Evolutionary conservation across 192 early-diverging fungal genomes (phyloP).

Genomic region (Entomortierella lignicola): DNA sequence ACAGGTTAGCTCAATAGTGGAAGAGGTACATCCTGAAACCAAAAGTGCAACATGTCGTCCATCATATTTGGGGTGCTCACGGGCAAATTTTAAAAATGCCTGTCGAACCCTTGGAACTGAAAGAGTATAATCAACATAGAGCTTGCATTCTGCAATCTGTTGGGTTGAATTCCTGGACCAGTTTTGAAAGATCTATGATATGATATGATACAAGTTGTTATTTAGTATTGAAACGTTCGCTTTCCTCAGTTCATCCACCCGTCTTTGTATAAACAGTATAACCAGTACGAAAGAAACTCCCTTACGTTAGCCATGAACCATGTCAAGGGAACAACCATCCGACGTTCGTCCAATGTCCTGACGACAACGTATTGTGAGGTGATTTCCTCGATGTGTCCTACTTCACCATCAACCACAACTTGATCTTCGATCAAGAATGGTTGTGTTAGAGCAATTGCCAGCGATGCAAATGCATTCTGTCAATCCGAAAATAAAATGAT

Average conservation of each 20-base stretch:
- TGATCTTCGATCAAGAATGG: constrained; percentile 58
- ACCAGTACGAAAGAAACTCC: too few relatives aligned
- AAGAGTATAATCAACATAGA: constrained; percentile 25
- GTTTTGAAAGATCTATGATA: constrained; percentile 50
- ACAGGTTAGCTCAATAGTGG: constrained; percentile 27
- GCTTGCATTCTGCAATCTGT: constrained; percentile 47
- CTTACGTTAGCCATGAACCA: constrained; percentile 51
- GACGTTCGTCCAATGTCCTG: constrained; percentile 48
- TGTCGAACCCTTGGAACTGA: constrained; percentile 36
- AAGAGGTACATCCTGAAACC: constrained; percentile 20
- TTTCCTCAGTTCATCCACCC: too few relatives aligned
- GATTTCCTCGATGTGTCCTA: constrained; percentile 57
- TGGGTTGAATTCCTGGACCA: constrained; percentile 49
- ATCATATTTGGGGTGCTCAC: constrained; percentile 34
- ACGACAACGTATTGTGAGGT: constrained; percentile 57
- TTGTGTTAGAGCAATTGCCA: constrained; percentile 59
- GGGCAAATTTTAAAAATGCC: constrained; percentile 39
- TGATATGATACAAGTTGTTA: not conserved
- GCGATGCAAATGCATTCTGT: constrained; percentile 55
- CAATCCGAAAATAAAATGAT: too few relatives aligned
- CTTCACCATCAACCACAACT: constrained; percentile 28
- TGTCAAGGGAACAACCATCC: constrained; percentile 52
- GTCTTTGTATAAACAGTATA: not conserved
- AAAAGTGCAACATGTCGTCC: constrained; percentile 32
- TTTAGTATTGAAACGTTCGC: too few relatives aligned